phyloP scores from a whole-genome alignment of 2,329 filamentous ascomycete genomes.

The Cercospora sojina region DNA sequence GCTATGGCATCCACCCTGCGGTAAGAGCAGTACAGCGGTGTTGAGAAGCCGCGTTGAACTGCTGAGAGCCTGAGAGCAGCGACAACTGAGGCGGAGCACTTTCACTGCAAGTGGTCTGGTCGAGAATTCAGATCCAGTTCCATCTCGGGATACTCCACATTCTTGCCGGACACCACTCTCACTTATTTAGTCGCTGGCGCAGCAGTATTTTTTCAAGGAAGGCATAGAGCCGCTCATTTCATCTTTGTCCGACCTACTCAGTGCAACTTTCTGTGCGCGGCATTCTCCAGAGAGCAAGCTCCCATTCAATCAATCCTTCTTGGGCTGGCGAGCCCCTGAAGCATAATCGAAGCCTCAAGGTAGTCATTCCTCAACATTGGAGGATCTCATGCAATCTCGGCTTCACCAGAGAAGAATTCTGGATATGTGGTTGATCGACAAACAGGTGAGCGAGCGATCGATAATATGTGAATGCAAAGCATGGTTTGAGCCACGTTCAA shows the following conservation, averaged over 20 bases:
- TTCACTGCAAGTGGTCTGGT: neutral
- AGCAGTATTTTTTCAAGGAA: neutral
- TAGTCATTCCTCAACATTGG: neutral
- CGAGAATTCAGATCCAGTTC: too few species aligned
- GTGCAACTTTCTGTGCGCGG: neutral
- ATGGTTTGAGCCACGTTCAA: neutral
- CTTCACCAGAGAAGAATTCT: neutral
- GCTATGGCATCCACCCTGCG: neutral
- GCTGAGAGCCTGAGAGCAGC: neutral
- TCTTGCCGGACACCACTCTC: neutral
- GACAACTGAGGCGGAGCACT: neutral
- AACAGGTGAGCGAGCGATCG: neutral
- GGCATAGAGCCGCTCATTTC: neutral
- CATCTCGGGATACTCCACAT: neutral
- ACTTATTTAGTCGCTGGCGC: neutral
- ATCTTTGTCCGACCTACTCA: neutral
- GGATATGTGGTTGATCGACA: neutral
- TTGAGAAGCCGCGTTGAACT: neutral
- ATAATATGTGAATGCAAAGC: neutral
- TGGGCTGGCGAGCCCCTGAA: neutral
- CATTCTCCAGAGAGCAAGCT: neutral
- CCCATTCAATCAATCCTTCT: neutral
- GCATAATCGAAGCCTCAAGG: neutral
- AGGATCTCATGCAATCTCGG: neutral
- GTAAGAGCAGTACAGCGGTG: neutral